Conservation (phyloP, 495 filamentous ascomycete genomes). For the Hypoxylon cercidicola region DNA sequence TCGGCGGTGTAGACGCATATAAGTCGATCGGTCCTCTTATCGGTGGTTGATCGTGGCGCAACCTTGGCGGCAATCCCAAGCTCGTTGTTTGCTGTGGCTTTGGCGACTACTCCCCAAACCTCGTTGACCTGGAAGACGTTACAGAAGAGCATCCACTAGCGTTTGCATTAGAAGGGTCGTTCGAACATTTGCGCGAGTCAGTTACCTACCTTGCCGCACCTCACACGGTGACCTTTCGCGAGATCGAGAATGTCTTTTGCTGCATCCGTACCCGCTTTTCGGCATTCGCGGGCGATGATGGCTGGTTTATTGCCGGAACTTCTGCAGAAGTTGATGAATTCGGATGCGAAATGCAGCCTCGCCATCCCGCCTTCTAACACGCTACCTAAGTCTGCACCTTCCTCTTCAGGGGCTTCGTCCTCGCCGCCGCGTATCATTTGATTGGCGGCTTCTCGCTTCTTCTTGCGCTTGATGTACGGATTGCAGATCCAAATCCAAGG, state of each 20-base stretch:
- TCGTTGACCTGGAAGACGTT: constrained; percentile 64
- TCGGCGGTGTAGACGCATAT: constrained; percentile 83
- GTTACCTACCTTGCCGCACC: constrained; percentile 67
- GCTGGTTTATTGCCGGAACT: constrained; percentile 44
- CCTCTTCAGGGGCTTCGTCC: constrained; percentile 47
- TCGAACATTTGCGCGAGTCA: neutral
- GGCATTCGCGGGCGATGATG: constrained; percentile 60
- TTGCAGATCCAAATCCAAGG: constrained; percentile 77
- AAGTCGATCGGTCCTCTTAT: constrained; percentile 58
- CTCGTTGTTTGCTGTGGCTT: constrained; percentile 69
- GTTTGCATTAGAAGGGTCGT: constrained; percentile 21
- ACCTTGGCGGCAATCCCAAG: constrained; percentile 79
- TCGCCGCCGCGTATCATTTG: constrained; percentile 57
- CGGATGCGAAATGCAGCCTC: constrained; percentile 48
- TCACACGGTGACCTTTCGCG: constrained; percentile 64
- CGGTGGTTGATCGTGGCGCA: constrained; percentile 54
- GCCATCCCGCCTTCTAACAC: constrained; percentile 49
- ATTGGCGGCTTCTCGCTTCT: constrained; percentile 31
- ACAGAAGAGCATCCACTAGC: constrained; percentile 84
- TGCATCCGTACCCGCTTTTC: constrained; percentile 59
- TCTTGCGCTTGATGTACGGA: constrained; percentile 52
- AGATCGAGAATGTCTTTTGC: constrained; percentile 64
- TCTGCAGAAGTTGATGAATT: constrained; percentile 45
- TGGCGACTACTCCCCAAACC: constrained; percentile 71
- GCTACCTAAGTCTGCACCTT: constrained; percentile 35